Evolutionary conservation across 2,329 filamentous ascomycete genomes (phyloP), one percentile per base, ranked within the genome.

Genomic region (Dactylonectria estremocensis): DNA sequence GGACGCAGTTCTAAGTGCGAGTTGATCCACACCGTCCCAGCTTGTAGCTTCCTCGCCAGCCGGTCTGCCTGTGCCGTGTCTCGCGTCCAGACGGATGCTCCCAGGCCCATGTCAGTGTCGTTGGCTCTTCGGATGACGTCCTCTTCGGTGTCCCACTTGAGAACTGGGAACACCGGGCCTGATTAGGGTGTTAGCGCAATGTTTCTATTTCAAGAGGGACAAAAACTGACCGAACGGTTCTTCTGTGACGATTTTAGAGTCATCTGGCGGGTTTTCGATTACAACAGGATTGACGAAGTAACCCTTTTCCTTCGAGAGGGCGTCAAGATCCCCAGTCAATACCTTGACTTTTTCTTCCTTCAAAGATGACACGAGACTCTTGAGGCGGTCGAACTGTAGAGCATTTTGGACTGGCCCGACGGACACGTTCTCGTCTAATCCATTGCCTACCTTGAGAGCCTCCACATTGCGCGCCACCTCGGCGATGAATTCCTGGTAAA

Each of bases 1-100:
- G 70, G 61, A 11, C 57, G 48, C 1, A 67, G 50, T 9, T 63
- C 54, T 9, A 52, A 18, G 4, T 64, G 66, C 1, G 57, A 46
- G 75, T 91, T 91, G 73, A 91, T 85, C 83, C 86, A 90, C 1
- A 91, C 86, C 13, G 79, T 84, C 0, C 89, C 89, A 0, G 85
- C 84, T 72, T 90, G 85, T 16, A 91, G 77, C 46, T 83, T 82
- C 37, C 82, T 76, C 0, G 87, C 88, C 33, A 91, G 84, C 4
- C 80, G 79, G 18, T 83, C 81, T 0, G 88, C 88, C 10, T 82
- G 79, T 1, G 79, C 80, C 3, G 86, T 61, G 68, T 91, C 86
- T 8, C 78, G 79, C n/a, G 83, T 86, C 81, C 88, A 91, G 0
- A 91, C 83, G 0, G 87, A 87, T 5, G 86, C 84, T 0, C 86